Evolutionary conservation across 2,329 filamentous ascomycete genomes (phyloP), one percentile per base, ranked within the genome.

Genomic region (Zalaria obscura): DNA sequence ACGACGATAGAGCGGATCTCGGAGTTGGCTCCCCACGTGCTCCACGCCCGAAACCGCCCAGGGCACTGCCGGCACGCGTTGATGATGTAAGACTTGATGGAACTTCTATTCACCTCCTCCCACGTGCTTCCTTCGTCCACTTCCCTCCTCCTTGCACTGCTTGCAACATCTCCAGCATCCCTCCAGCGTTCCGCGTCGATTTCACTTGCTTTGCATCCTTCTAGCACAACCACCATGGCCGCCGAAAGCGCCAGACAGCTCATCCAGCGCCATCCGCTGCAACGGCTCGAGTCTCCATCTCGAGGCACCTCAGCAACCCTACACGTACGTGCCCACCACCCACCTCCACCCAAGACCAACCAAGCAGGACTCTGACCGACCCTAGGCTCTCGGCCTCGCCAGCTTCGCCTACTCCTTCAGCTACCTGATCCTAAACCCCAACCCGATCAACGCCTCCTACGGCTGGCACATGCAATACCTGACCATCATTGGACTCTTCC

Each of bases 381-480:
- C 28, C 29, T 39, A 64, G 56, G 49, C 54, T 5, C 42, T 58
- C 40, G 65, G 64, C n/a, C 55, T 69, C 4, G 51, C 57, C 38
- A 67, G 63, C 38, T 68, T 67, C 47, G 61, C 63, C 40, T 62
- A 57, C 48, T 63, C 59, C 5, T 69, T 66, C 54, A 57, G 56
- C 45, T 66, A 61, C 46, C 55, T 64, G 9, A 47, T 61, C 11
- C 48, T 47, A 28, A 51, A 58, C 41, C 57, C 59, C 10, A 63
- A 62, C 40, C 56, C 52, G 18, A 54, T 61, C 36, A 70, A 71
- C 39, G 62, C 67, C 0, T 68, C 75, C 1, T 83, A 79, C 51
- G 81, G 81, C 43, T 78, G 79, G 62, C 72, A 82, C 53, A 73
- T 78, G 47, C 78, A 83, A 57, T 84, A 81, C 53, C 69, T 87